Conservation (phyloP, 441 rosid species). For the Corymbia calophylla region DNA sequence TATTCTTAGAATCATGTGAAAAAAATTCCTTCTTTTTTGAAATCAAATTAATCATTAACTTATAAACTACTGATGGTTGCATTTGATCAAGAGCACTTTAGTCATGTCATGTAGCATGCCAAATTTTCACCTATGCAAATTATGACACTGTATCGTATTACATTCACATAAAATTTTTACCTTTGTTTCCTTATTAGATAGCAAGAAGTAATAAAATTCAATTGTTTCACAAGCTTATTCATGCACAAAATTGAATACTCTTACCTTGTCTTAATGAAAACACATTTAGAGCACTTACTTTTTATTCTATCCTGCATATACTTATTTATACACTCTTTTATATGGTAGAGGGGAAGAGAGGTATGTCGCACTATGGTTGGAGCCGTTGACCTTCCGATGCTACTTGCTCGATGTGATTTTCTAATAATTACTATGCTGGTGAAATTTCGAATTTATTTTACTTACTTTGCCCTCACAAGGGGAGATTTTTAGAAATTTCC, state of each 20-base stretch:
- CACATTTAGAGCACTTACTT: fast-evolving
- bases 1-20: background rate
- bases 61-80: background rate
- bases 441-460: background rate
- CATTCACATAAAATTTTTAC: background rate
- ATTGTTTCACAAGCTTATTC: background rate
- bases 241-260: background rate
- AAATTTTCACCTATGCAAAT: background rate
- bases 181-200: background rate
- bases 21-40: background rate
- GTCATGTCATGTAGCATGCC: background rate
- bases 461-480: background rate
- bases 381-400: background rate
- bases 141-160: background rate
- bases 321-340: background rate
- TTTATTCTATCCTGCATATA: background rate
- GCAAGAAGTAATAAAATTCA: background rate
- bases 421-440: background rate
- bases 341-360: background rate
- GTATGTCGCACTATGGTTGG: background rate
- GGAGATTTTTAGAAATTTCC: background rate
- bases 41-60: background rate
- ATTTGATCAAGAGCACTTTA: background rate
- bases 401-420: background rate
- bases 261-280: fast-evolving